Conservation (phyloP, 2,329 filamentous ascomycete species). For the Simplicillium sp. region DNA sequence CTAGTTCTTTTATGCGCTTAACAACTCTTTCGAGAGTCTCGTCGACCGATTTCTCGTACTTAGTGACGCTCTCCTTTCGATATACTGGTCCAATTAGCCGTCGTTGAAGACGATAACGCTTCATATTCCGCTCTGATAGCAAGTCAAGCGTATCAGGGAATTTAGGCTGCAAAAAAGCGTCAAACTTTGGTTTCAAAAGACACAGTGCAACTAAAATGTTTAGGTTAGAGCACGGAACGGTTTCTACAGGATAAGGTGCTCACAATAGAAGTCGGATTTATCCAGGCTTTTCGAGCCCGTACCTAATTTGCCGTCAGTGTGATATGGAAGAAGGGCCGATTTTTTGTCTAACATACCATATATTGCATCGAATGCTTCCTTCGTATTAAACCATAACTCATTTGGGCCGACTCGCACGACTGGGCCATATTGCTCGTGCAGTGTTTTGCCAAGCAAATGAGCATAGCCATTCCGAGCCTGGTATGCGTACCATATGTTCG, state of each 20-base stretch:
- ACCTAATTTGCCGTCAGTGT: conserved; percentile 19
- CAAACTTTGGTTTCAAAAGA: conserved; percentile 30
- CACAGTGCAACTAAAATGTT: conserved; percentile 30
- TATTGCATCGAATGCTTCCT: conserved; percentile 35
- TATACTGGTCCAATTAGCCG: conserved; percentile 40
- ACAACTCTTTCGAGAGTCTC: conserved; percentile 25
- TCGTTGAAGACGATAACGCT: conserved; percentile 38
- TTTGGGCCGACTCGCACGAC: conserved; percentile 43
- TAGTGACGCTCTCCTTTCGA: conserved; percentile 28
- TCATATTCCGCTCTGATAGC: conserved; percentile 36
- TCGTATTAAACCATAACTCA: conserved; percentile 42
- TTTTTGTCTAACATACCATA: conserved; percentile 27
- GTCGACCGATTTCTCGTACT: conserved; percentile 31
- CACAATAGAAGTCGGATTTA: conserved; percentile 44
- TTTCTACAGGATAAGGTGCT: conserved; percentile 8
- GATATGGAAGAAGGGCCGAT: background rate
- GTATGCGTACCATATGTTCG: conserved; percentile 37
- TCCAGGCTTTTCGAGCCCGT: conserved; percentile 33
- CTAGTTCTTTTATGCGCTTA: conserved; percentile 22
- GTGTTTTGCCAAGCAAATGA: conserved; percentile 26
- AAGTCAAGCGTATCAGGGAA: conserved; percentile 38
- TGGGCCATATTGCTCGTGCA: conserved; percentile 39
- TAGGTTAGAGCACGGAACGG: background rate
- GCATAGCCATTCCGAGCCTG: conserved; percentile 34
- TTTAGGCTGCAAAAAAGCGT: conserved; percentile 23